A percentile compares a stretch with the other conserved stretches of the same genome.
Evolutionary conservation across 2,329 filamentous ascomycete genomes (phyloP).

Genomic region (Beauveria australis): DNA sequence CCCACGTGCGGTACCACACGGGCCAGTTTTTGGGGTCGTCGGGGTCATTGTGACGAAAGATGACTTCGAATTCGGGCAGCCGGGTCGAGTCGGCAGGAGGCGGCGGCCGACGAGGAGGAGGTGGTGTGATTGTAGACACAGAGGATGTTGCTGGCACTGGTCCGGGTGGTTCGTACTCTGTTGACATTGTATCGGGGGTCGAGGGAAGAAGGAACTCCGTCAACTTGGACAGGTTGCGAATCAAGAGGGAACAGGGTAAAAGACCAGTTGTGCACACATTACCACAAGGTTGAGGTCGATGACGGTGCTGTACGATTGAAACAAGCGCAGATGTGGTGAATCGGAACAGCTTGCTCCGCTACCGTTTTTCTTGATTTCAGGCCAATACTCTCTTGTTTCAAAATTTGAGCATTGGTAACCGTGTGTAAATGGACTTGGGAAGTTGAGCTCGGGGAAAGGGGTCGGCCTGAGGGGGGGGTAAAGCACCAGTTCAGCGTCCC

Average conservation of each 20-base stretch:
- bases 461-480: neutral
- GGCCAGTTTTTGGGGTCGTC: conserved; percentile 62
- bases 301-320: neutral
- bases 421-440: neutral
- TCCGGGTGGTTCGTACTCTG: neutral
- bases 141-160: neutral
- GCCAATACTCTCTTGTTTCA: neutral
- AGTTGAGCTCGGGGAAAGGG: conserved; percentile 4
- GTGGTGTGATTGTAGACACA: neutral
- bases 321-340: neutral
- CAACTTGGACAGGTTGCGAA: neutral
- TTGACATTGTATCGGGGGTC: neutral
- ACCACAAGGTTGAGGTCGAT: neutral
- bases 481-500: neutral
- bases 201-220: neutral
- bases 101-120: neutral
- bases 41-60: conserved; percentile 54
- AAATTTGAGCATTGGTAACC: neutral
- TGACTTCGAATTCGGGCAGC: conserved; percentile 52
- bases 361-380: neutral
- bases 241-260: neutral
- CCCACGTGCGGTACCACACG: conserved; percentile 31
- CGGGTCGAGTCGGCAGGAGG: neutral
- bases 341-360: neutral
- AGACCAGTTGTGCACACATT: neutral